Evolutionary conservation across 345 rosid genomes (phyloP), one percentile per base, ranked within the genome.

Genomic region (Bruguiera gymnorhiza): DNA sequence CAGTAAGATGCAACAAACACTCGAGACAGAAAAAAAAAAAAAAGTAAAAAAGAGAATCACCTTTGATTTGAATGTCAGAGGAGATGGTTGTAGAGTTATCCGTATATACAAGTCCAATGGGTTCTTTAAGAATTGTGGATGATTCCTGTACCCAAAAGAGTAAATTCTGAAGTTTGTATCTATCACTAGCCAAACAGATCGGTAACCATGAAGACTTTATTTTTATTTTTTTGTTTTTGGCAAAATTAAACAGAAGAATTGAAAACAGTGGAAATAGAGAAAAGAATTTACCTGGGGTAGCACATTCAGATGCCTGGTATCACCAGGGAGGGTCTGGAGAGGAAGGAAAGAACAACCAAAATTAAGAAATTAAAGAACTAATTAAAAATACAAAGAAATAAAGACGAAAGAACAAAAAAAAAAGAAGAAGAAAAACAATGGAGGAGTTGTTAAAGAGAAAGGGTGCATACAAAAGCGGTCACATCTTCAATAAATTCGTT

Each of bases 401-500:
- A 13, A 13, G 19, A 4, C 0, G 5, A 13, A 43, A 43, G 11
- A 9, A 8, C 9, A 4, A 43, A 20, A 13, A 43, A 8, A 37
- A 4, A 34, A 20, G 23, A 72, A 29, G 48, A 62, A 8, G 4
- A 29, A 5, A 16, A 51, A 63, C 55, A 53, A 54, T 48, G 39
- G 46, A 37, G 53, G 64, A 10, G 9, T 36, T 68, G 29, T 61
- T 34, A 26, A n/a, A 23, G 48, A 48, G 53, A 58, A 36, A 16
- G 29, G 62, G 32, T 3, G 85, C 91, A 69, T 43, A 94, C 98
- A 70, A 88, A 69, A 57, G 97, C 65, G 0, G 89, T 62, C 43
- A 84, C 85, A 78, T 89, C 97, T 31, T 91, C 91, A 34, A 89
- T 78, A 71, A 91, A 87, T 21, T 89, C 87, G 57, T 79, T 83